Evolutionary conservation across 2,329 filamentous ascomycete species (phyloP).

Genomic region (Dothistroma pini): DNA sequence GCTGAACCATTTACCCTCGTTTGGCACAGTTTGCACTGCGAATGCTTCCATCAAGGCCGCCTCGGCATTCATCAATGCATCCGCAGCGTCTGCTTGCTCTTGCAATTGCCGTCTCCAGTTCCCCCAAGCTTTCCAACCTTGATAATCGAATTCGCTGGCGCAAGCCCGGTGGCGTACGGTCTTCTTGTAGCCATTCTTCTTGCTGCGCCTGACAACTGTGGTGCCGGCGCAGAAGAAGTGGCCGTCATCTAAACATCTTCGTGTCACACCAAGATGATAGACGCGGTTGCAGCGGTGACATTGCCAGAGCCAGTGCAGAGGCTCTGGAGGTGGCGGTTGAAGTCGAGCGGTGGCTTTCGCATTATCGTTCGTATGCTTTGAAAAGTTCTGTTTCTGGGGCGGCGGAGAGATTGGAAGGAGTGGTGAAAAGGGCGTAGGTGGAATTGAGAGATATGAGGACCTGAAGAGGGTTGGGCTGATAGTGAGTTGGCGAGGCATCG

Average conservation of each 20-base stretch:
- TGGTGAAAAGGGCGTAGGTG: slow-evolving; percentile 43
- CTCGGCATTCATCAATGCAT: slow-evolving; percentile 20
- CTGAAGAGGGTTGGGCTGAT: slow-evolving; percentile 42
- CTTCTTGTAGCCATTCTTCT: slow-evolving; percentile 28
- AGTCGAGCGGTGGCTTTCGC: slow-evolving; percentile 16
- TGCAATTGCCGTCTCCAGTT: slow-evolving; percentile 39
- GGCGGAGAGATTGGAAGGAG: slow-evolving; percentile 23
- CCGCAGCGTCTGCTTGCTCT: slow-evolving; percentile 24
- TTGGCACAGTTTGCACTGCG: slow-evolving; percentile 7
- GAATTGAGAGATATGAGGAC: slow-evolving; percentile 43
- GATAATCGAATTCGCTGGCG: slow-evolving; percentile 51
- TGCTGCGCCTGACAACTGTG: slow-evolving; percentile 37
- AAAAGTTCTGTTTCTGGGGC: neutral
- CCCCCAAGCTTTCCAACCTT: slow-evolving; percentile 48
- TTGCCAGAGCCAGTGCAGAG: slow-evolving; percentile 50
- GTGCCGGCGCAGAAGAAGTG: slow-evolving; percentile 53
- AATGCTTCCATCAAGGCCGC: slow-evolving; percentile 14
- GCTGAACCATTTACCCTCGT: slow-evolving; percentile 22
- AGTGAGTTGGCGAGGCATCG: slow-evolving; percentile 31
- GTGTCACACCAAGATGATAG: slow-evolving; percentile 49
- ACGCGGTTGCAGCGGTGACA: slow-evolving; percentile 50
- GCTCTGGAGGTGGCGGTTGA: slow-evolving; percentile 30
- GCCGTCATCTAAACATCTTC: slow-evolving; percentile 53
- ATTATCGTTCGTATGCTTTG: slow-evolving; percentile 1
- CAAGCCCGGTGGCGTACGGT: slow-evolving; percentile 42